Evolutionary conservation across 768 basidiomycete species (phyloP).

Genomic region (Psilocybe tampanensis): DNA sequence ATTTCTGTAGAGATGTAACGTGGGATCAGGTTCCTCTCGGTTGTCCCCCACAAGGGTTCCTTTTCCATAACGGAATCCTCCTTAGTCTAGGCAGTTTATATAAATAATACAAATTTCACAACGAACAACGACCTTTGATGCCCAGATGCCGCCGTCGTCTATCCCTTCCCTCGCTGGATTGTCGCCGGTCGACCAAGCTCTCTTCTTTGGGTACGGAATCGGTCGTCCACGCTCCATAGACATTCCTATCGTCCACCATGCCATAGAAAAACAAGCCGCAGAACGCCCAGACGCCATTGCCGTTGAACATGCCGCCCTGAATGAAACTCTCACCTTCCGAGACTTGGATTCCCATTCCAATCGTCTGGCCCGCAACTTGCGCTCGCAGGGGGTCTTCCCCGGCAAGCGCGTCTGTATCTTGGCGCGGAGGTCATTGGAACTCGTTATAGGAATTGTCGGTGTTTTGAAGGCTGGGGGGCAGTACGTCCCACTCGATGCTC

Average conservation of each 20-base stretch:
- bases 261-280: constrained; percentile 27
- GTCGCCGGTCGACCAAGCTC: constrained; percentile 22
- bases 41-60: background rate
- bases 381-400: constrained; percentile 37
- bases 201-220: constrained; percentile 27
- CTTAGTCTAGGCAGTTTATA: background rate
- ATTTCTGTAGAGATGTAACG: background rate
- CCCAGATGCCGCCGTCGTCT: constrained; percentile 4
- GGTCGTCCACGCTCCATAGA: constrained; percentile 20
- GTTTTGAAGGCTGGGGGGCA: constrained; percentile 47
- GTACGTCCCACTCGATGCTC: constrained; percentile 51
- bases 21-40: background rate
- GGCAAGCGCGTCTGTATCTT: constrained; percentile 48
- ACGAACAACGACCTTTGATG: background rate
- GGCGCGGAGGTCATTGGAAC: constrained; percentile 43
- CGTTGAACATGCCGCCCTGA: constrained; percentile 24
- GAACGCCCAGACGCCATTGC: constrained; percentile 25
- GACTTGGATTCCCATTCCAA: constrained; percentile 33
- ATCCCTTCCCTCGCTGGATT: constrained; percentile 16
- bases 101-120: background rate
- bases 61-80: background rate
- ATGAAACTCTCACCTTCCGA: constrained; percentile 30
- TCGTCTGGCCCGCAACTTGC: constrained; percentile 34
- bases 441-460: constrained; percentile 47
- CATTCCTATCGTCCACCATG: constrained; percentile 28